phyloP scores from a whole-genome alignment of 1,139 yeast species.

The Insectozyma bohioensis region DNA sequence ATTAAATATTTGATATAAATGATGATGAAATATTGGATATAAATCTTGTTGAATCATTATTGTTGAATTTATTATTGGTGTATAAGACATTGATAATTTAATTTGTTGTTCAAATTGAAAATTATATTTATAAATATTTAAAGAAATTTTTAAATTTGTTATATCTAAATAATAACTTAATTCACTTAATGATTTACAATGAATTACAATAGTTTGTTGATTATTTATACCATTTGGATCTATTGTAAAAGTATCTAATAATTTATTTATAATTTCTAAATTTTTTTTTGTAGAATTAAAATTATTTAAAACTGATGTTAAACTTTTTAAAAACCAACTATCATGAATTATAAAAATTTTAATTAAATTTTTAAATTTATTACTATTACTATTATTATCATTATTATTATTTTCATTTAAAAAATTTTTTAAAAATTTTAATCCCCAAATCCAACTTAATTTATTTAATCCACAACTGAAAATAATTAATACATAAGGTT shows the following conservation, averaged over 20 bases:
- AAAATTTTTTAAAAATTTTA: slow-evolving; percentile 69
- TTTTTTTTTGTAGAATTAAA: slow-evolving; percentile 35
- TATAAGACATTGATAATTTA: slow-evolving; percentile 19
- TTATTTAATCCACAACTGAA: slow-evolving; percentile 78
- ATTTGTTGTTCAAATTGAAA: slow-evolving; percentile 28
- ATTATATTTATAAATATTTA: slow-evolving; percentile 62
- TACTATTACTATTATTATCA: no score
- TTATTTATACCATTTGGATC: slow-evolving; percentile 5
- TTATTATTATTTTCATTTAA: slow-evolving; percentile 48
- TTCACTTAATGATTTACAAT: slow-evolving; percentile 56
- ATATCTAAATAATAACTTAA: slow-evolving; percentile 70
- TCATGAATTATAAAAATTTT: slow-evolving; percentile 85
- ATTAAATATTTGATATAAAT: slow-evolving; percentile 50
- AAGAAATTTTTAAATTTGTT: slow-evolving; percentile 71
- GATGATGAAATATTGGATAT: slow-evolving; percentile 38
- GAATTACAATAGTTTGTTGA: slow-evolving; percentile 15
- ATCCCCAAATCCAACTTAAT: slow-evolving; percentile 74
- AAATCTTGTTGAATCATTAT: slow-evolving; percentile 21
- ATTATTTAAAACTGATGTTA: slow-evolving; percentile 70
- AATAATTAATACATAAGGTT: slow-evolving; percentile 64
- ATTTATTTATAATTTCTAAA: slow-evolving; percentile 26
- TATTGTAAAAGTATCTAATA: slow-evolving; percentile 29
- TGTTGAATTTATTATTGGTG: slow-evolving; percentile 25
- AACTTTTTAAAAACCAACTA: slow-evolving; percentile 83
- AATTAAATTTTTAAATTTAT: slow-evolving; percentile 40